phyloP scores from a whole-genome alignment of 1,139 yeast genomes.

The Kazachstania sp. region DNA sequence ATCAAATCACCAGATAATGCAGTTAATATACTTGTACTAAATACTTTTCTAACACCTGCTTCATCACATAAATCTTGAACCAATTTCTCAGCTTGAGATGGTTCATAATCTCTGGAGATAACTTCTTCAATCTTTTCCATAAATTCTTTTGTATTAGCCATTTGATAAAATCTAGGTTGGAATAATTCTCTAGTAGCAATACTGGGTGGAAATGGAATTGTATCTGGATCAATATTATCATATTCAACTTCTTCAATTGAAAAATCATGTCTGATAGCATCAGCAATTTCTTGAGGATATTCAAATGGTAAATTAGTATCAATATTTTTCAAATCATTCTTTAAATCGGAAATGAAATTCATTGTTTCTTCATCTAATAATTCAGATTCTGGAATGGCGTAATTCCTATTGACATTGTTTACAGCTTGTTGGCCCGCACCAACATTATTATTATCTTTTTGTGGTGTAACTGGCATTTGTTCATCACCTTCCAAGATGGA shows the following conservation, averaged over 20 bases:
- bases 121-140: constrained; percentile 35
- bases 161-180: constrained; percentile 27
- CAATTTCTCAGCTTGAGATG: constrained; percentile 38
- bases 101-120: constrained; percentile 37
- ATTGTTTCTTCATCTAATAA: constrained; percentile 30
- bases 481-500: not conserved
- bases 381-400: constrained; percentile 28
- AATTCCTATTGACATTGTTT: not conserved
- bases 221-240: constrained; percentile 25
- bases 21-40: constrained; percentile 40
- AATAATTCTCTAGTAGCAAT: constrained; percentile 28
- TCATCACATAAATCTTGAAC: constrained; percentile 37
- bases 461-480: not conserved
- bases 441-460: constrained; percentile 16
- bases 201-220: constrained; percentile 29
- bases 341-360: constrained; percentile 26
- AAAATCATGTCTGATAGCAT: constrained; percentile 28
- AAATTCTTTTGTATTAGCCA: constrained; percentile 23
- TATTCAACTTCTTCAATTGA: constrained; percentile 24
- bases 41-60: constrained; percentile 39
- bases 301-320: constrained; percentile 24
- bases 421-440: constrained; percentile 3
- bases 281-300: constrained; percentile 31
- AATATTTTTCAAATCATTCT: constrained; percentile 23
- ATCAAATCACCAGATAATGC: constrained; percentile 43